Evolutionary conservation across 176 grass and related monocot genomes (phyloP).

Genomic region (Oryza glaberrima): DNA sequence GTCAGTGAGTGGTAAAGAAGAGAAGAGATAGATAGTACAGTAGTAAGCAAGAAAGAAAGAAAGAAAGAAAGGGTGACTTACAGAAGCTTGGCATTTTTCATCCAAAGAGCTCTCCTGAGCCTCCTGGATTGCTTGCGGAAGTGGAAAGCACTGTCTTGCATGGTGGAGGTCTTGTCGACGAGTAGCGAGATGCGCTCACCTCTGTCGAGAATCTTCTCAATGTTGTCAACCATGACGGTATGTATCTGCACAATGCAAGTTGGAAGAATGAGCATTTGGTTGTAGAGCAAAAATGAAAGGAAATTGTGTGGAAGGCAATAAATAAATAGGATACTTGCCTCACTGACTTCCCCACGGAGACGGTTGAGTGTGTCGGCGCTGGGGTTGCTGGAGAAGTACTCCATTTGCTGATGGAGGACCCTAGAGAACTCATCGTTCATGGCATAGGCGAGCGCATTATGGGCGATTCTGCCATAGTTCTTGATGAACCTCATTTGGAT

Average conservation of each 20-base stretch:
- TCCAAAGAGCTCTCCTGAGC: constrained; percentile 81
- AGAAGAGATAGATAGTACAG: not conserved
- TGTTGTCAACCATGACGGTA: constrained; percentile 96
- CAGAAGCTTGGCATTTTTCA: constrained; percentile 97
- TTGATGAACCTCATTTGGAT: constrained; percentile 99
- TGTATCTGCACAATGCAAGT: constrained; percentile 68
- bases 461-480: constrained; percentile 81
- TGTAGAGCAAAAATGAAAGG: too few relatives aligned
- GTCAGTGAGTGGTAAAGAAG: not conserved
- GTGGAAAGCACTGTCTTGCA: constrained; percentile 90
- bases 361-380: constrained; percentile 81
- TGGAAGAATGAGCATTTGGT: not conserved
- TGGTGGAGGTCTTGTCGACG: constrained; percentile 93
- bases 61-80: constrained; percentile 42
- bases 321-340: constrained; percentile 46
- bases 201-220: constrained; percentile 96
- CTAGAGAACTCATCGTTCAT: constrained; percentile 99
- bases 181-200: constrained; percentile 90
- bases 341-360: constrained; percentile 79
- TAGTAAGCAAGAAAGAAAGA: not conserved
- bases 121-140: constrained; percentile 90
- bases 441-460: constrained; percentile 72
- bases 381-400: constrained; percentile 96
- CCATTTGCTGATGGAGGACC: constrained; percentile 96
- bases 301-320: too few relatives aligned